Conservation (phyloP, 805 yeast species). For the Starmerella apicola region DNA sequence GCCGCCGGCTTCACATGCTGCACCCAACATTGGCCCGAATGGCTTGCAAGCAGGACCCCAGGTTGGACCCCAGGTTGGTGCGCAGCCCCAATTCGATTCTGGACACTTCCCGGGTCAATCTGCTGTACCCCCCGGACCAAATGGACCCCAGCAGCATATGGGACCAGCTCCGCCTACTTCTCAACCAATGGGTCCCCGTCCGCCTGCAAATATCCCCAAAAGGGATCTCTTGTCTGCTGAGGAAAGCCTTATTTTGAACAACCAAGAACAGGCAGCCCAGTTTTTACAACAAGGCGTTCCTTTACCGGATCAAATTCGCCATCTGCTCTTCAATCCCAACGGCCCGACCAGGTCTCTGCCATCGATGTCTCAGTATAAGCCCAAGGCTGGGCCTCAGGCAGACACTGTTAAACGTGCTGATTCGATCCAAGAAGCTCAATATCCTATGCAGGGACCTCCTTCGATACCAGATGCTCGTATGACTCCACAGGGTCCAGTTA, state of each 20-base stretch:
- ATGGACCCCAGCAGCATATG: not conserved
- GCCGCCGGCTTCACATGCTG: no score
- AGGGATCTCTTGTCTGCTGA: constrained; percentile 14
- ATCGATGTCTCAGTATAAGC: constrained; percentile 3
- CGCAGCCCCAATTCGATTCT: no score
- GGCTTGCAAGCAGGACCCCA: constrained; percentile 1
- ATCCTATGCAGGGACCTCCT: no score
- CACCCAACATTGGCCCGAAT: no score
- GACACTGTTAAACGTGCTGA: no score
- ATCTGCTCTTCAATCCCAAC: constrained; percentile 8
- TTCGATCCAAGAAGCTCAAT: no score
- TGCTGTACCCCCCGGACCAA: no score
- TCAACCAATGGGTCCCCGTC: not conserved
- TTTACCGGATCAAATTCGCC: constrained; percentile 8
- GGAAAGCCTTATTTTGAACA: constrained; percentile 5
- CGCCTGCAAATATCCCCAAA: not conserved
- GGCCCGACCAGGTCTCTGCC: constrained; percentile 11
- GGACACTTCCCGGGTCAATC: no score
- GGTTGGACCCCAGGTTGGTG: not conserved
- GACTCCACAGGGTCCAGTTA: not conserved
- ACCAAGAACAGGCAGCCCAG: constrained; percentile 15
- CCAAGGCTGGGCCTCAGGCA: not conserved
- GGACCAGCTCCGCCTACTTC: no score
- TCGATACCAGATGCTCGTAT: no score
- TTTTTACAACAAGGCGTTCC: constrained; percentile 11